Evolutionary conservation across 2,329 filamentous ascomycete species (phyloP).

Genomic region (Venturia pyrina): DNA sequence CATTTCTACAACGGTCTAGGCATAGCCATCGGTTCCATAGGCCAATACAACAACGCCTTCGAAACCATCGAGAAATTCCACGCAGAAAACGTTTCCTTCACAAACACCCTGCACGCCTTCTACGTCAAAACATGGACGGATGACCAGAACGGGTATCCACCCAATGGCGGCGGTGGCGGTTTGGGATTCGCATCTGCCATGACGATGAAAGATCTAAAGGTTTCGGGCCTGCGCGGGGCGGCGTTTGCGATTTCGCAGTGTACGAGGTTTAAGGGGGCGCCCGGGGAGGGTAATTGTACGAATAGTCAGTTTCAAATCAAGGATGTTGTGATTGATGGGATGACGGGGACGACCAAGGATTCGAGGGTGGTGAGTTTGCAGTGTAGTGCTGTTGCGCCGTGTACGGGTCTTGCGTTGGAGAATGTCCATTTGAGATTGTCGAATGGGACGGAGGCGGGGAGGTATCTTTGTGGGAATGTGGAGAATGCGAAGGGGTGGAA

Average conservation of each 20-base stretch:
- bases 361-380: slow-evolving; percentile 18
- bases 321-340: slow-evolving; percentile 23
- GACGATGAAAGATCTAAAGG: slow-evolving; percentile 15
- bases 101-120: slow-evolving; percentile 38
- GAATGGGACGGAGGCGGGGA: not conserved
- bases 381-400: slow-evolving; percentile 22
- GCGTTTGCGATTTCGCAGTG: slow-evolving; percentile 31
- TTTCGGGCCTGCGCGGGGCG: slow-evolving; percentile 17
- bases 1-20: slow-evolving; percentile 43
- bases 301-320: slow-evolving; percentile 31
- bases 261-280: slow-evolving; percentile 24
- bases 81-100: slow-evolving; percentile 37
- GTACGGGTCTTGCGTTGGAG: slow-evolving; percentile 17
- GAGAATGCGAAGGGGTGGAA: not conserved
- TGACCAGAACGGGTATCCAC: slow-evolving; percentile 39
- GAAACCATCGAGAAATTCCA: slow-evolving; percentile 43
- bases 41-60: slow-evolving; percentile 40
- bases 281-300: slow-evolving; percentile 28
- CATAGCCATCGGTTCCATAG: slow-evolving; percentile 48
- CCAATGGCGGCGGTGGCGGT: slow-evolving; percentile 50
- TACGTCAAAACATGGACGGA: slow-evolving; percentile 53
- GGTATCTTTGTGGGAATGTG: not conserved
- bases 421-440: slow-evolving; percentile 15
- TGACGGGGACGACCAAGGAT: slow-evolving; percentile 22
- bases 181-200: slow-evolving; percentile 35